Evolutionary conservation across 2,329 filamentous ascomycete species (phyloP).

Genomic region (Seiridium unicorne): DNA sequence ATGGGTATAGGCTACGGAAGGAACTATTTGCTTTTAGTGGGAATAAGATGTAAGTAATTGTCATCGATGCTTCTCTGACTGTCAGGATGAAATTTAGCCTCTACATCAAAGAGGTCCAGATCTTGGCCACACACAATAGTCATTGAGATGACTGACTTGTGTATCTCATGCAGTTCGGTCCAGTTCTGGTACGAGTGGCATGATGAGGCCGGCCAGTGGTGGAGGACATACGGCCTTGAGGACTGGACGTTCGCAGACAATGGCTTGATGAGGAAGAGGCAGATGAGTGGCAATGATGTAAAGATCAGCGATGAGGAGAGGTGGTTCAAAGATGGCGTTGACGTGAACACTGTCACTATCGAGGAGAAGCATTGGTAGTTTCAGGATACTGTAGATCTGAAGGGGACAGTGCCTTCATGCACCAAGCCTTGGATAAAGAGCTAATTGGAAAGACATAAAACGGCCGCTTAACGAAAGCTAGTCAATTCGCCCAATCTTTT

Average conservation of each 20-base stretch:
- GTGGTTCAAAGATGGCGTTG: constrained; percentile 69
- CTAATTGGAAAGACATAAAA: too few relatives aligned
- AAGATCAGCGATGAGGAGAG: constrained; percentile 59
- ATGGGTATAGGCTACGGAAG: constrained; percentile 73
- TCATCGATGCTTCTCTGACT: neutral
- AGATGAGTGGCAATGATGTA: constrained; percentile 76
- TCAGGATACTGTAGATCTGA: neutral
- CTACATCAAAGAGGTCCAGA: too few relatives aligned
- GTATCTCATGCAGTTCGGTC: constrained; percentile 61
- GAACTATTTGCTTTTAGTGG: constrained; percentile 78
- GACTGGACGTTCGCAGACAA: constrained; percentile 74
- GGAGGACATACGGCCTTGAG: constrained; percentile 81
- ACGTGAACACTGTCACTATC: constrained; percentile 67
- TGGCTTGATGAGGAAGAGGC: constrained; percentile 69
- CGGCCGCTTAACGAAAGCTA: too few relatives aligned
- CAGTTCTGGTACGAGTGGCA: constrained; percentile 90
- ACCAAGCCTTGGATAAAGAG: too few relatives aligned
- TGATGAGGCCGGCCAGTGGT: constrained; percentile 72
- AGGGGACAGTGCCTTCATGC: neutral
- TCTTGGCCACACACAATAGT: neutral
- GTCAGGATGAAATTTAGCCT: neutral
- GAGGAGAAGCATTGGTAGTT: constrained; percentile 67
- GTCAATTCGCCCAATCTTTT: too few relatives aligned
- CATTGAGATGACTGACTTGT: constrained; percentile 21
- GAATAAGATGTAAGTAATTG: constrained; percentile 47